Conservation (phyloP, 306 rosid genomes). For the Acacia acuminata region DNA sequence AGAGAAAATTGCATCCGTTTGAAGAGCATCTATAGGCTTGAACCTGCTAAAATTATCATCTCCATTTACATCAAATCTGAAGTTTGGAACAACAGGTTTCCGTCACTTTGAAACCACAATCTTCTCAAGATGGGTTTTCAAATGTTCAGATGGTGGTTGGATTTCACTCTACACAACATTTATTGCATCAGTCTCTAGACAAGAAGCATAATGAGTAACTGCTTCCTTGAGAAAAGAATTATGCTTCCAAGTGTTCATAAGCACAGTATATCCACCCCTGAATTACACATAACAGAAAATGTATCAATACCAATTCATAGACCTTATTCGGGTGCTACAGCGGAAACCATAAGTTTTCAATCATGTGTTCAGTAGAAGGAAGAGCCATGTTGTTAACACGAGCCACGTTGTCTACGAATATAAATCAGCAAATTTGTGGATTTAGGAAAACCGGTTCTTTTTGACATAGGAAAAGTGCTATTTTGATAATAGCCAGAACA, state of each 20-base stretch:
- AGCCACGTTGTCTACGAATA: background rate
- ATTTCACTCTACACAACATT: slow-evolving; percentile 52
- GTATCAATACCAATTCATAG: background rate
- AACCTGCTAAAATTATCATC: slow-evolving; percentile 47
- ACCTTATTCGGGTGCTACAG: background rate
- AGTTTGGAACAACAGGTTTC: slow-evolving; percentile 34
- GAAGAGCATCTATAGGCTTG: slow-evolving; percentile 39
- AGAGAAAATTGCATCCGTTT: slow-evolving; percentile 49
- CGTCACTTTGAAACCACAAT: slow-evolving; percentile 38
- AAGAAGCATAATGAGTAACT: slow-evolving; percentile 53
- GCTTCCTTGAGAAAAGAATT: slow-evolving; percentile 49
- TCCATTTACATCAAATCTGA: slow-evolving; percentile 38
- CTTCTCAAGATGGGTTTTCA: slow-evolving; percentile 46
- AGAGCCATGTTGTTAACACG: background rate
- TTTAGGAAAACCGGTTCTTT: background rate
- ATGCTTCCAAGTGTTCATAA: slow-evolving; percentile 56
- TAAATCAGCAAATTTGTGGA: background rate
- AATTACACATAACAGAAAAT: slow-evolving; percentile 8
- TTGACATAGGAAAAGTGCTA: background rate
- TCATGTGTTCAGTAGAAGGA: background rate
- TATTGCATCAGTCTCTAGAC: slow-evolving; percentile 36
- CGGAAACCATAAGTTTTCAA: background rate
- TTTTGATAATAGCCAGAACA: background rate
- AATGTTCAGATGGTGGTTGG: slow-evolving; percentile 35
- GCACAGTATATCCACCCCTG: slow-evolving; percentile 63